phyloP scores from a whole-genome alignment of 192 early-diverging fungal species.

The Coemansia sp. region DNA sequence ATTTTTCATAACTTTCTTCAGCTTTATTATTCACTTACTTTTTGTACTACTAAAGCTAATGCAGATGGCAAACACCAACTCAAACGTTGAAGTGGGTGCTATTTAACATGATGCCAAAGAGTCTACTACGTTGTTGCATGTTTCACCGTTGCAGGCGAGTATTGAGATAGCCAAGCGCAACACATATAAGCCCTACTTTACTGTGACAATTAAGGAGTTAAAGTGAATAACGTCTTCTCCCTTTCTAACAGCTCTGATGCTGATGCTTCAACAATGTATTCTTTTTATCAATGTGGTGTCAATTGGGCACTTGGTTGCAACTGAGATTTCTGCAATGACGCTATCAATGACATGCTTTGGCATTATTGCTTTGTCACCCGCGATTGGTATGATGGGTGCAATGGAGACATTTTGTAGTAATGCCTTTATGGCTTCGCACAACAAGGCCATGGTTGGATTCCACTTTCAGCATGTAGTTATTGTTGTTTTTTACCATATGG shows the following conservation, averaged over 20 bases:
- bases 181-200: conserved; percentile 16
- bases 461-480: conserved; percentile 35
- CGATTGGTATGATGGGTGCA: conserved; percentile 54
- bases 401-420: too few relatives aligned
- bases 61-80: too few relatives aligned
- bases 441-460: conserved; percentile 36
- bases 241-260: conserved; percentile 58
- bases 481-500: conserved; percentile 8
- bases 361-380: conserved; percentile 57
- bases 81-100: too few relatives aligned
- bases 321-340: conserved; percentile 66
- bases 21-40: too few relatives aligned
- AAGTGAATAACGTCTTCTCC: conserved; percentile 34
- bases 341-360: conserved; percentile 57
- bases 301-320: conserved; percentile 61
- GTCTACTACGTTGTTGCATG: too few relatives aligned
- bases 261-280: conserved; percentile 64
- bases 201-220: conserved; percentile 29
- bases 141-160: too few relatives aligned
- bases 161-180: too few relatives aligned
- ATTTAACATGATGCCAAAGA: too few relatives aligned
- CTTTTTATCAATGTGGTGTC: conserved; percentile 63
- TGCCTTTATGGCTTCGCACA: conserved; percentile 62
- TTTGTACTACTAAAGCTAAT: too few relatives aligned
- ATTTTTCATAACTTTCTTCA: too few relatives aligned